Percentiles rank a stretch among this genome's conserved stretches.
Evolutionary conservation across 305 asterid genomes (phyloP).

Genomic region (Stenogyne calaminthoides): DNA sequence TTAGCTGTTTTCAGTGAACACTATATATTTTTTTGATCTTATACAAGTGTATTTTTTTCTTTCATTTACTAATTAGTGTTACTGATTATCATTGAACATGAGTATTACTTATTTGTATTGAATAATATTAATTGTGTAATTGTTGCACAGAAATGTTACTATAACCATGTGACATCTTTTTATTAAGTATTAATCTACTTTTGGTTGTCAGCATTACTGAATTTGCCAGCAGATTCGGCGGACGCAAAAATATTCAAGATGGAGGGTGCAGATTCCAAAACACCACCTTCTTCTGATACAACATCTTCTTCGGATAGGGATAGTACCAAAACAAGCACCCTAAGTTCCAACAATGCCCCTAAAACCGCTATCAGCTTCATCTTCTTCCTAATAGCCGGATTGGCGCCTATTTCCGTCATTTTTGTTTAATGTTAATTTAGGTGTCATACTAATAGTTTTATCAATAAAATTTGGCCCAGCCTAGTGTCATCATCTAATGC

Average conservation of each 20-base stretch:
- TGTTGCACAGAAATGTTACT: too few species aligned
- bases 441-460: too few species aligned
- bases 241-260: conserved; percentile 64
- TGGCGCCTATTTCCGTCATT: conserved; percentile 25
- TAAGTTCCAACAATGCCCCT: conserved; percentile 32
- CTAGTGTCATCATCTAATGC: neutral
- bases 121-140: too few species aligned
- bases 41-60: too few species aligned
- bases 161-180: too few species aligned
- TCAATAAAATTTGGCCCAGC: too few species aligned
- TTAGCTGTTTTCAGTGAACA: too few species aligned
- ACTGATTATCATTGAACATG: too few species aligned
- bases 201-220: conserved; percentile 47
- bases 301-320: conserved; percentile 40
- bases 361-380: conserved; percentile 20
- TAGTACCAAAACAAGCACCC: conserved; percentile 29
- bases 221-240: conserved; percentile 59
- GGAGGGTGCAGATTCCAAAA: conserved; percentile 42
- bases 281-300: conserved; percentile 29
- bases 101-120: too few species aligned
- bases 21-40: too few species aligned
- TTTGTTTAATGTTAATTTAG: conserved; percentile 26
- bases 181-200: too few species aligned
- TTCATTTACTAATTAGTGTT: too few species aligned
- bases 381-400: conserved; percentile 16